Conservation (phyloP, 1,284 basidiomycete species). For the Inonotus hispidus region DNA sequence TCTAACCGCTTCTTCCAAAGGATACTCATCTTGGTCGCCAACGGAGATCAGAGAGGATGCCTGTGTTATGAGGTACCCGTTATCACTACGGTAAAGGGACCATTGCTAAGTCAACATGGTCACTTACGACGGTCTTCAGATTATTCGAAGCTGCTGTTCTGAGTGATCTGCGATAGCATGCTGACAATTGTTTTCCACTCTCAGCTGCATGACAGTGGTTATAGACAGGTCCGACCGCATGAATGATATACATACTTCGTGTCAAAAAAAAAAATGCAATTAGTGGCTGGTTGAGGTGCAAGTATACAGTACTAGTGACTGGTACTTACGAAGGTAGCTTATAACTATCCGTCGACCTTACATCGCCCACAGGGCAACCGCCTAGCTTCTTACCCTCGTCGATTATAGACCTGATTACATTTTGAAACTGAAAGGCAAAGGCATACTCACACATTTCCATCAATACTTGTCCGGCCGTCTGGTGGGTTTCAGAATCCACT, state of each 20-base stretch:
- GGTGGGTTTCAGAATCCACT: conserved; percentile 87
- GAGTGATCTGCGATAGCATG: conserved; percentile 70
- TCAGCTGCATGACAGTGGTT: conserved; percentile 34
- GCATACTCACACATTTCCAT: conserved; percentile 60
- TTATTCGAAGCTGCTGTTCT: conserved; percentile 54
- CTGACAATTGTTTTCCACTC: conserved; percentile 53
- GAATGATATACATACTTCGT: conserved; percentile 56
- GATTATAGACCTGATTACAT: conserved; percentile 6
- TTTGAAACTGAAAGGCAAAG: conserved; percentile 2
- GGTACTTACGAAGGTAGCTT: conserved; percentile 57
- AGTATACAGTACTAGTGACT: not conserved
- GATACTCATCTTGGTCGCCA: conserved; percentile 68
- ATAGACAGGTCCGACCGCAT: conserved; percentile 89
- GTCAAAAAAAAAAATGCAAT: conserved; percentile 11
- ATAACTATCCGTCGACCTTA: conserved; percentile 78
- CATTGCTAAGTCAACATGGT: not conserved
- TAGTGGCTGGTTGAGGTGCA: not conserved
- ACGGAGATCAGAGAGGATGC: conserved; percentile 80
- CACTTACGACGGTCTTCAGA: conserved; percentile 56
- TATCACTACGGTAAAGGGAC: not conserved
- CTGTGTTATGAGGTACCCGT: conserved; percentile 34
- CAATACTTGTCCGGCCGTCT: conserved; percentile 73
- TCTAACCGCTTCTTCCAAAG: conserved; percentile 62
- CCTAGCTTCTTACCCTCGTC: conserved; percentile 53
- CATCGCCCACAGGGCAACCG: conserved; percentile 78